These are phyloP conservation scores for Leishmania amazonensis DNA, from an alignment of 208 protist species.

Conservation along the genomic window DNA sequence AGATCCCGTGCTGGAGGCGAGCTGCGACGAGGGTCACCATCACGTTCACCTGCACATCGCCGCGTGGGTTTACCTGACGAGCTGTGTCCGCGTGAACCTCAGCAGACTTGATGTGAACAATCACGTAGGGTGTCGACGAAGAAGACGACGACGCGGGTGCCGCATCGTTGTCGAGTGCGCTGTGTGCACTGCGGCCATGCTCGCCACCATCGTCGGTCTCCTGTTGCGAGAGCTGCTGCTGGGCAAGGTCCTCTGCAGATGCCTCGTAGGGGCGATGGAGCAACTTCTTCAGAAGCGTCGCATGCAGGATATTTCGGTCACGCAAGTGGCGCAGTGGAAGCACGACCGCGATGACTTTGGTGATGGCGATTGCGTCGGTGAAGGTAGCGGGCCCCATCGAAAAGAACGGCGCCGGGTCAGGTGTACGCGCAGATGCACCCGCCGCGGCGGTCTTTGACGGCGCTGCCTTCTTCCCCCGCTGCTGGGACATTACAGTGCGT, in stretches of 20 bases:
- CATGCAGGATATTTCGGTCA: slow-evolving; percentile 38
- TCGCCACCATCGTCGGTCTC: not conserved
- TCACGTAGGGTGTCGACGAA: slow-evolving; percentile 4
- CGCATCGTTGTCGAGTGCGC: not conserved
- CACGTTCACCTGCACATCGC: slow-evolving; percentile 51
- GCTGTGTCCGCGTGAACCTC: slow-evolving; percentile 49
- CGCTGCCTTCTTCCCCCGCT: not conserved
- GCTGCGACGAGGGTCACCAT: slow-evolving; percentile 37
- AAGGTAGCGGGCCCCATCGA: slow-evolving; percentile 41
- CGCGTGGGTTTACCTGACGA: slow-evolving; percentile 40
- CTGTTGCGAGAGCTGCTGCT: slow-evolving; percentile 9
- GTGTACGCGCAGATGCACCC: too few relatives aligned
- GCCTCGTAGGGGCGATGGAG: slow-evolving; percentile 44
- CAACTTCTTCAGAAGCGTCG: slow-evolving; percentile 48
- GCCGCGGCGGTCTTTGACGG: not conserved
- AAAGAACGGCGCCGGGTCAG: slow-evolving; percentile 44
- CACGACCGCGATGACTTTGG: slow-evolving; percentile 39
- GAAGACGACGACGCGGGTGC: not conserved
- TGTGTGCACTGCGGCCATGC: not conserved
- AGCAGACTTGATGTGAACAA: slow-evolving; percentile 47
- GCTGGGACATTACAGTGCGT: not conserved
- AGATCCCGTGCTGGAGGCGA: slow-evolving; percentile 49
- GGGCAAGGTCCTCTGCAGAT: slow-evolving; percentile 27
- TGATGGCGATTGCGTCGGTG: slow-evolving; percentile 25
- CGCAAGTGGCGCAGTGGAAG: slow-evolving; percentile 51